phyloP scores from a whole-genome alignment of 1,139 yeast genomes.

The Pichia sp. region DNA sequence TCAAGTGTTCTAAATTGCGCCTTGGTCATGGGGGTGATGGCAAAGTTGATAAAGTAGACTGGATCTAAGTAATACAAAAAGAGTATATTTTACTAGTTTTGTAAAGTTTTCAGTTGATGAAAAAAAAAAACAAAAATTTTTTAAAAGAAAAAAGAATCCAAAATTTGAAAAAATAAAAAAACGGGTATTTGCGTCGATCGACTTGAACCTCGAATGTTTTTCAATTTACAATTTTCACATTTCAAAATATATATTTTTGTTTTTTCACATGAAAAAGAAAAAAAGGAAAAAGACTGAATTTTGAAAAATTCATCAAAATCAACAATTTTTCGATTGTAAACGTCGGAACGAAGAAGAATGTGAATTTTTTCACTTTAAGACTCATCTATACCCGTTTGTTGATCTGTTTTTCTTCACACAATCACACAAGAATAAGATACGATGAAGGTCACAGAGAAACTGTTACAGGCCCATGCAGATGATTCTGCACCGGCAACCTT shows the following conservation, averaged over 20 bases:
- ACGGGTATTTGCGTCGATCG: neutral
- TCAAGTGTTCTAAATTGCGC: constrained; percentile 78
- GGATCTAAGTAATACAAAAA: neutral
- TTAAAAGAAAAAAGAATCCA: neutral
- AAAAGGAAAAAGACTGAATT: neutral
- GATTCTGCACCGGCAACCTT: constrained; percentile 53
- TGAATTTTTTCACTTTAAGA: neutral
- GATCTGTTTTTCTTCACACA: neutral
- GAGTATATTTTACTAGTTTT: too few relatives aligned
- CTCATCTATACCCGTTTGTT: neutral
- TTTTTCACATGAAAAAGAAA: neutral
- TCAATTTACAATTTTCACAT: too few relatives aligned
- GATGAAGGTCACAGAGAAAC: constrained; percentile 52
- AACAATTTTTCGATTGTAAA: neutral
- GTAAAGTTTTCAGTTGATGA: neutral
- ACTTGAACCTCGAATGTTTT: neutral
- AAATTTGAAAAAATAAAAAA: neutral
- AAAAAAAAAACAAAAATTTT: neutral
- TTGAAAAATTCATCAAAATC: neutral
- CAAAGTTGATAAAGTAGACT: neutral
- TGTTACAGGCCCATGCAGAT: constrained; percentile 38
- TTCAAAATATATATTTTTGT: too few relatives aligned
- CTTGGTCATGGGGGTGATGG: constrained; percentile 31
- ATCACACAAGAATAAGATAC: too few relatives aligned
- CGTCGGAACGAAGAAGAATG: neutral